Conservation (phyloP, 2,329 filamentous ascomycete species). For the Stagonosporopsis chrysanthemi region DNA sequence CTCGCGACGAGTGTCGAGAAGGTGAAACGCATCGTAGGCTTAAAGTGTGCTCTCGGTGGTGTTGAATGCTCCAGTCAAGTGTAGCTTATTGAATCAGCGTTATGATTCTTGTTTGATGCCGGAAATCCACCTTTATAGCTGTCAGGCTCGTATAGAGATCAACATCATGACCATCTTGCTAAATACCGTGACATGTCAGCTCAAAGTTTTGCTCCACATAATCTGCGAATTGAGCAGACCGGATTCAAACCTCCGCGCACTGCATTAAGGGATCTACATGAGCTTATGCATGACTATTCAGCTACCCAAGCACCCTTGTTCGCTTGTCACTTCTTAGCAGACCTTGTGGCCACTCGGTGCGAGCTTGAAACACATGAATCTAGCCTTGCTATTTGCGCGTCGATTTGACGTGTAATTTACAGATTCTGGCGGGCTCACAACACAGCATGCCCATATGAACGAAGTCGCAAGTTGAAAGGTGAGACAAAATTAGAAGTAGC, state of each 20-base stretch:
- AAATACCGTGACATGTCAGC: neutral
- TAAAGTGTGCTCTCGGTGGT: neutral
- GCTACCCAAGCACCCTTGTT: neutral
- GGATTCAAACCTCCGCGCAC: neutral
- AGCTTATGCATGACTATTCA: neutral
- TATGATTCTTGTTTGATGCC: neutral
- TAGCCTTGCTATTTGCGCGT: neutral
- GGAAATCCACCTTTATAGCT: neutral
- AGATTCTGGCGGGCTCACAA: neutral
- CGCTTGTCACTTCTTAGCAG: neutral
- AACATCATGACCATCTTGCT: neutral
- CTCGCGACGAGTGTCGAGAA: conserved; percentile 14
- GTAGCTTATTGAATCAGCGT: neutral
- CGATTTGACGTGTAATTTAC: neutral
- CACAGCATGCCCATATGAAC: neutral
- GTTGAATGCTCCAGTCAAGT: neutral
- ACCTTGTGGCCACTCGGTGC: neutral
- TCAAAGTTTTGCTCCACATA: neutral
- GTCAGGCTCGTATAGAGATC: neutral
- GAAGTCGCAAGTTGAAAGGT: neutral
- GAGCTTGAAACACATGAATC: neutral
- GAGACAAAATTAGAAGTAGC: neutral
- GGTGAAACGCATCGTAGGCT: conserved; percentile 23
- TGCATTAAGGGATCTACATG: neutral
- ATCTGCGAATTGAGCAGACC: neutral